Percentiles rank a stretch among this genome's conserved stretches.
These are phyloP conservation scores for Cladosporium sp. DNA, from an alignment of 2,329 filamentous ascomycete species.

Conservation along the genomic window DNA sequence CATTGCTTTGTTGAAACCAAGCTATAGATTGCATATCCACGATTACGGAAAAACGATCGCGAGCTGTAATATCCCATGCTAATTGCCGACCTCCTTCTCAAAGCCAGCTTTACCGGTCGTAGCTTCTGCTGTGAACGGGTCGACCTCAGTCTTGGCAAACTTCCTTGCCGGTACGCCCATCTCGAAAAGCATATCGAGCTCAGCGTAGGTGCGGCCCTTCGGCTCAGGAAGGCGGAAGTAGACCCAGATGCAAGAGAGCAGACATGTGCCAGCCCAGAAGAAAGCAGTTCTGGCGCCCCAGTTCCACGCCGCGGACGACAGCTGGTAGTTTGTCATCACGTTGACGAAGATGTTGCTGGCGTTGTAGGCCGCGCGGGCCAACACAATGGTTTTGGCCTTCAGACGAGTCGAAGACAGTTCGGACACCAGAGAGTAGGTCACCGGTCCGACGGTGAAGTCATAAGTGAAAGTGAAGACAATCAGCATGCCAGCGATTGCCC, in stretches of 20 bases:
- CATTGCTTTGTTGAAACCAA: background rate
- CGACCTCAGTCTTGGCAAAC: conserved; percentile 32
- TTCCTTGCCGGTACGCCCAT: conserved; percentile 44
- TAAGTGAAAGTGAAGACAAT: conserved; percentile 27
- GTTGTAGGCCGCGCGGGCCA: conserved; percentile 67
- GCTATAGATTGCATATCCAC: background rate
- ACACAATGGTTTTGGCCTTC: conserved; percentile 86
- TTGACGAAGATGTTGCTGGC: conserved; percentile 17
- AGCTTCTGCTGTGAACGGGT: conserved; percentile 12
- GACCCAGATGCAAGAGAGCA: conserved; percentile 38
- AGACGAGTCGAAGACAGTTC: conserved; percentile 67
- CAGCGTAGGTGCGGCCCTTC: conserved; percentile 54
- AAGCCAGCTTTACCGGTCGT: background rate
- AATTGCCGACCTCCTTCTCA: background rate
- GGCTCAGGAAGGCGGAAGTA: conserved; percentile 57
- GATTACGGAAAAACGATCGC: background rate
- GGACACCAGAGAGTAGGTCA: conserved; percentile 12
- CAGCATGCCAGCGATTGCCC: conserved; percentile 18
- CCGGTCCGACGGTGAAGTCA: conserved; percentile 31
- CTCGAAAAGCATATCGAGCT: conserved; percentile 57
- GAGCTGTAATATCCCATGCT: background rate
- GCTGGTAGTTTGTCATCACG: conserved; percentile 14
- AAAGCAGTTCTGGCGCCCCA: conserved; percentile 15
- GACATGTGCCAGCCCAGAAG: conserved; percentile 43
- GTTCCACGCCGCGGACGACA: conserved; percentile 13